Evolutionary conservation across 257 asterid genomes (phyloP).

Genomic region (Pogostemon cablin): DNA sequence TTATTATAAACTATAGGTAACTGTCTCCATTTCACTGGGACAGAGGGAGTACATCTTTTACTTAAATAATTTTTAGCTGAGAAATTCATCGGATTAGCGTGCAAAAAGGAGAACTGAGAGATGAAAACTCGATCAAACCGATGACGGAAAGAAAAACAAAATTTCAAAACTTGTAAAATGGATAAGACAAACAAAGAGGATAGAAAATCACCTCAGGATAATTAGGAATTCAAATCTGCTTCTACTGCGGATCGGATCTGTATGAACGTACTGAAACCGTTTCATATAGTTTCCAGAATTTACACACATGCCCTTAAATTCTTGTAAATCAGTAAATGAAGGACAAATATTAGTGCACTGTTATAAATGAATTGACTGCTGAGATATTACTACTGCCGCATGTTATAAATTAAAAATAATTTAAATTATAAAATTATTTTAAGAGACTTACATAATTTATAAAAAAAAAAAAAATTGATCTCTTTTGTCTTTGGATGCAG

Average conservation of each 20-base stretch:
- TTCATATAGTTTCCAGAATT: neutral
- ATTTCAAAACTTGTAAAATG: conserved; percentile 2
- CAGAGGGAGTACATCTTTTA: too few relatives aligned
- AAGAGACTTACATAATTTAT: too few relatives aligned
- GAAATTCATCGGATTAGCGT: conserved; percentile 19
- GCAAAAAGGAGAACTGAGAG: neutral
- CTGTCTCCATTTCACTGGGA: too few relatives aligned
- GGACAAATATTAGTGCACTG: too few relatives aligned
- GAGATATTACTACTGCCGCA: too few relatives aligned
- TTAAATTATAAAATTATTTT: too few relatives aligned
- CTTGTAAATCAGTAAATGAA: neutral
- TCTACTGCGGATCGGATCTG: conserved; percentile 32
- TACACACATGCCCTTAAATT: conserved; percentile 14
- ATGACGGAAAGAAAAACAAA: neutral
- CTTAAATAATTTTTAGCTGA: neutral
- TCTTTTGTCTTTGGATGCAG: too few relatives aligned
- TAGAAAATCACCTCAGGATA: conserved; percentile 32
- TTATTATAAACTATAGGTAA: too few relatives aligned
- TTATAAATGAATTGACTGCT: too few relatives aligned
- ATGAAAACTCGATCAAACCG: neutral
- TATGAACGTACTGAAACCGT: neutral
- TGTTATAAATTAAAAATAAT: too few relatives aligned
- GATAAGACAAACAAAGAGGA: neutral
- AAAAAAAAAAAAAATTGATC: too few relatives aligned
- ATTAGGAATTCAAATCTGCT: conserved; percentile 13